Evolutionary conservation across 148 eudicot species (phyloP).

Genomic region (Chenopodium suecicum): DNA sequence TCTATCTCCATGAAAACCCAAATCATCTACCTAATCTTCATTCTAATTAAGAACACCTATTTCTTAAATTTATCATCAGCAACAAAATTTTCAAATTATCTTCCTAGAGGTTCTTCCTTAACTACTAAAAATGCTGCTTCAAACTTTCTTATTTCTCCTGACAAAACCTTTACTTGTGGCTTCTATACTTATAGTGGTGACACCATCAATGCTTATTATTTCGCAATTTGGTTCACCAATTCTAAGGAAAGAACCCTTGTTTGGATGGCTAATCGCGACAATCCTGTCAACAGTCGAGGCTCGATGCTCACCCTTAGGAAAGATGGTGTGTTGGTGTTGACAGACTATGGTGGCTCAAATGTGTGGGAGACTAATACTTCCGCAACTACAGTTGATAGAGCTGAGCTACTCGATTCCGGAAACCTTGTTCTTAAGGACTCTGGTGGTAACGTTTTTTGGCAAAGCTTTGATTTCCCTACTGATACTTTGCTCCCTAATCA

Average conservation of each 20-base stretch:
- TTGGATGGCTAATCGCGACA: constrained; percentile 58
- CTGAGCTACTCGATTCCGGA: constrained; percentile 26
- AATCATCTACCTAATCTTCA: constrained; percentile 34
- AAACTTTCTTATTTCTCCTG: too few species aligned
- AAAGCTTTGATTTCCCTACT: constrained; percentile 37
- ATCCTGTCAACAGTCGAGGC: constrained; percentile 41
- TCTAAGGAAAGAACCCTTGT: constrained; percentile 7
- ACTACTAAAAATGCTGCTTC: too few species aligned
- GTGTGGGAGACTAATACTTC: constrained; percentile 35
- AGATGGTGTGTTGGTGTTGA: constrained; percentile 39
- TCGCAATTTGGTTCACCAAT: too few species aligned
- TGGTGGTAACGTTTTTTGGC: constrained; percentile 27
- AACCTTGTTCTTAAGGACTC: constrained; percentile 25
- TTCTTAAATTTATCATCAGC: constrained; percentile 11
- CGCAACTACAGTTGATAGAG: constrained; percentile 11
- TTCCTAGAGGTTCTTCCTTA: too few species aligned
- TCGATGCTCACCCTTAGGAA: constrained; percentile 35
- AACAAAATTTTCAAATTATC: too few species aligned
- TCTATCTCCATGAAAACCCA: neutral
- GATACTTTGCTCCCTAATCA: constrained; percentile 53
- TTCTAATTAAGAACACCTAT: constrained; percentile 10
- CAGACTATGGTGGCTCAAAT: constrained; percentile 31
- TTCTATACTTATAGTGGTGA: too few species aligned
- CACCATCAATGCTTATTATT: too few species aligned
- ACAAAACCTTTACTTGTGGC: too few species aligned